Conservation (phyloP, 2,329 filamentous ascomycete genomes). For the Ophiocordyceps australis region DNA sequence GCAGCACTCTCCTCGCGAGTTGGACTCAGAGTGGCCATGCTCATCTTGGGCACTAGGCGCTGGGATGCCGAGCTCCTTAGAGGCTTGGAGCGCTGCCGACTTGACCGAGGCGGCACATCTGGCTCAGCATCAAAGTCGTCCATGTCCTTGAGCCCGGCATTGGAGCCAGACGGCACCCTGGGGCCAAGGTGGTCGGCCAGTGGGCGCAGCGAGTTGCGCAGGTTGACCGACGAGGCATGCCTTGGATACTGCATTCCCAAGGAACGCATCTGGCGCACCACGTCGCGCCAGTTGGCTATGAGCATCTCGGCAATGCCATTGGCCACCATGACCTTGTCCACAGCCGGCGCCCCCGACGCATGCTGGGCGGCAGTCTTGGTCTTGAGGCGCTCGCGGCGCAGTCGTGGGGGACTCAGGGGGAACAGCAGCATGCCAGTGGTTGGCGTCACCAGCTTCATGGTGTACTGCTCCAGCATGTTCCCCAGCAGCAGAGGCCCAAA, state of each 20-base stretch:
- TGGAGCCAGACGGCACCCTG: constrained; percentile 1
- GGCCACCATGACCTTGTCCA: constrained; percentile 40
- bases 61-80: constrained; percentile 7
- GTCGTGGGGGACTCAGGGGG: constrained; percentile 22
- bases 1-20: constrained; percentile 12
- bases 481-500: constrained; percentile 48
- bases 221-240: constrained; percentile 4
- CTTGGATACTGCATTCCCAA: constrained; percentile 14
- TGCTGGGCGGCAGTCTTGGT: constrained; percentile 3
- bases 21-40: constrained; percentile 10
- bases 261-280: constrained; percentile 39
- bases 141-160: too few species aligned
- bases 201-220: constrained; percentile 11
- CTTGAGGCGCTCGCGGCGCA: constrained; percentile 10
- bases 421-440: constrained; percentile 21
- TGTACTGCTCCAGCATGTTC: constrained; percentile 33
- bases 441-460: constrained; percentile 23
- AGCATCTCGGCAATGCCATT: constrained; percentile 47
- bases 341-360: constrained; percentile 8
- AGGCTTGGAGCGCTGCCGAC: constrained; percentile 6
- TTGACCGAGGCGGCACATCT: constrained; percentile 13
- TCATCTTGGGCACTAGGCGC: constrained; percentile 7
- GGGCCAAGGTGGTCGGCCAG: constrained; percentile 19
- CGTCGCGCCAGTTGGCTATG: constrained; percentile 44
- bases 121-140: constrained; percentile 16